A percentile compares a stretch with the other conserved stretches of the same genome.
Evolutionary conservation across 1,139 yeast species (phyloP).

Genomic region (Pichiaceae sp.): DNA sequence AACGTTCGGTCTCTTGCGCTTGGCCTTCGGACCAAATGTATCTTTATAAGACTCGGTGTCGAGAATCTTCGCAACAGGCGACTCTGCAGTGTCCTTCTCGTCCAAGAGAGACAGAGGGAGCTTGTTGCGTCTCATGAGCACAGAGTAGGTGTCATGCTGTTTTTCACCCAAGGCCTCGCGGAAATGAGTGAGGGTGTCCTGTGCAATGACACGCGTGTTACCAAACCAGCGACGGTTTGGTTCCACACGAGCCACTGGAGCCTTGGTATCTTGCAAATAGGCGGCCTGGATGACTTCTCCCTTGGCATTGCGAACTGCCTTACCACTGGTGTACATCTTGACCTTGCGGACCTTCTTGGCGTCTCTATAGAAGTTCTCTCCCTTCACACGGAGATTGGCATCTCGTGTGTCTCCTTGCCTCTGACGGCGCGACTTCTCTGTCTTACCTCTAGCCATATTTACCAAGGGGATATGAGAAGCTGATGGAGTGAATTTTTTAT

Average conservation of each 20-base stretch:
- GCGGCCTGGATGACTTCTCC: constrained; percentile 90
- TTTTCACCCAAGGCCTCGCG: constrained; percentile 91
- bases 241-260: constrained; percentile 88
- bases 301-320: constrained; percentile 75
- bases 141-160: constrained; percentile 80
- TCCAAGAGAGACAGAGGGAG: constrained; percentile 92
- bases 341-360: constrained; percentile 86
- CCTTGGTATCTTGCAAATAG: constrained; percentile 75
- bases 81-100: constrained; percentile 65
- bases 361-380: constrained; percentile 94
- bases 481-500: background rate
- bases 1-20: constrained; percentile 81
- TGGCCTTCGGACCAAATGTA: constrained; percentile 93
- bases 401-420: constrained; percentile 78
- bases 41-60: constrained; percentile 80
- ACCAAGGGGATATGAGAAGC: background rate
- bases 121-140: constrained; percentile 79
- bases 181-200: constrained; percentile 90
- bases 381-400: constrained; percentile 89
- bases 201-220: constrained; percentile 93
- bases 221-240: constrained; percentile 98
- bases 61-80: constrained; percentile 71
- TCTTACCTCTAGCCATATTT: constrained; percentile 85
- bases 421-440: constrained; percentile 77
- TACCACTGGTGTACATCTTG: constrained; percentile 88